Evolutionary conservation across 306 rosid genomes (phyloP), one percentile per base, ranked within the genome.

Genomic region (Gastrolobium bilobum): DNA sequence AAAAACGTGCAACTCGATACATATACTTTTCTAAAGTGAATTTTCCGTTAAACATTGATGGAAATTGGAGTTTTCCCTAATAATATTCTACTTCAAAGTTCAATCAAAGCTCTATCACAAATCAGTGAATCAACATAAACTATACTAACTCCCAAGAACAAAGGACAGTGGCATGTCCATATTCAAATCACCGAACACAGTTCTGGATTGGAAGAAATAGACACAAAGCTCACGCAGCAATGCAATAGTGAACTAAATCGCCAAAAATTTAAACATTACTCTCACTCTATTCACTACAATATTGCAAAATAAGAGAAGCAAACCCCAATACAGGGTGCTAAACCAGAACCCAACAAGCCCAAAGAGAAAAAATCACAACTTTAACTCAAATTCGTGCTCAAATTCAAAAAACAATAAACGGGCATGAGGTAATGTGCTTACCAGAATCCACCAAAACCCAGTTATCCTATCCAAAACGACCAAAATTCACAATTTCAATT

Each of bases 361-460:
- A 8, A 14, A 10, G 26, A 40, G 26, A 75, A 52, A 38, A 38
- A 66, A 26, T 20, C 75, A 15, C 60, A 56, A 34, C 14, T 40
- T 13, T 5, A 48, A 68, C 43, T 35, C 65, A 79, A 15, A 77
- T 42, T 68, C 11, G 4, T 59, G 47, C 50, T 14, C 34, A 54
- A 79, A 6, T 8, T 57, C 8, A 58, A n/a, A 43, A 63, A 70
- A 3, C 4, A 70, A 40, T 7, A 65, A 69, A 56, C n/a, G 8
- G 73, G 56, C n/a, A 60, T 6, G 10, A 75, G 46, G n/a, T 0
- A 54, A 57, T 37, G 65, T 73, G 13, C 65, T 79, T 42, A 86
- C 90, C 84, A 34, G 73, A 64, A 75, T 80, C 73, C 91, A 84
- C n/a, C 66, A 88, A 68, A 71, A 76, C 20, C 90, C 91, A 56